These are phyloP conservation scores for Solanum piurae DNA, from an alignment of 257 asterid species.

Conservation along the genomic window DNA sequence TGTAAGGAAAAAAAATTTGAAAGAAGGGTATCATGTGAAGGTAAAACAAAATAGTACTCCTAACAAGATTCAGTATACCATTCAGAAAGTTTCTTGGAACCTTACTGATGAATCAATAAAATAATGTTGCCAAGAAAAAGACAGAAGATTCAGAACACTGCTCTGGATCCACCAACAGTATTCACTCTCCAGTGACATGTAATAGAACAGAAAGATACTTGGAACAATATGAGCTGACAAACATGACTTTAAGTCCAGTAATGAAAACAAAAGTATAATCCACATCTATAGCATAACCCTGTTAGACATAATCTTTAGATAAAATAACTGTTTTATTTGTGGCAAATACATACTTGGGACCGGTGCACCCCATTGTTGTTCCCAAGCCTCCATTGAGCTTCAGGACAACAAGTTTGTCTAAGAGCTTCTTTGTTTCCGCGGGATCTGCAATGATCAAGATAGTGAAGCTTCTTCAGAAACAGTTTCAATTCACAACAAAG, in stretches of 20 bases:
- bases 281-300: not conserved
- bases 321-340: not conserved
- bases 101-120: not conserved
- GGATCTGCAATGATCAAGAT: constrained; percentile 40
- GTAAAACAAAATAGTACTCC: not conserved
- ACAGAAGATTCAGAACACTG: not conserved
- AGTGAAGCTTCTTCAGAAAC: not conserved
- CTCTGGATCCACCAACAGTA: not conserved
- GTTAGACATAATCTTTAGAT: not conserved
- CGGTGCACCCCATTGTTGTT: constrained; percentile 99
- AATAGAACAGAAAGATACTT: not conserved
- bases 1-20: not conserved
- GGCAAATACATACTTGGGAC: constrained; percentile 67
- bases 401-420: constrained; percentile 88
- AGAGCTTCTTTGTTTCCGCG: constrained; percentile 53
- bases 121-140: not conserved
- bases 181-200: not conserved
- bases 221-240: not conserved
- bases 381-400: constrained; percentile 99
- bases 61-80: not conserved
- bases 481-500: not conserved
- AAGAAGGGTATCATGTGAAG: not conserved
- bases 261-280: not conserved
- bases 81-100: not conserved
- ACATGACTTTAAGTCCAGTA: not conserved